Evolutionary conservation across 768 basidiomycete genomes (phyloP).

Genomic region (Tephrocybe sp.): DNA sequence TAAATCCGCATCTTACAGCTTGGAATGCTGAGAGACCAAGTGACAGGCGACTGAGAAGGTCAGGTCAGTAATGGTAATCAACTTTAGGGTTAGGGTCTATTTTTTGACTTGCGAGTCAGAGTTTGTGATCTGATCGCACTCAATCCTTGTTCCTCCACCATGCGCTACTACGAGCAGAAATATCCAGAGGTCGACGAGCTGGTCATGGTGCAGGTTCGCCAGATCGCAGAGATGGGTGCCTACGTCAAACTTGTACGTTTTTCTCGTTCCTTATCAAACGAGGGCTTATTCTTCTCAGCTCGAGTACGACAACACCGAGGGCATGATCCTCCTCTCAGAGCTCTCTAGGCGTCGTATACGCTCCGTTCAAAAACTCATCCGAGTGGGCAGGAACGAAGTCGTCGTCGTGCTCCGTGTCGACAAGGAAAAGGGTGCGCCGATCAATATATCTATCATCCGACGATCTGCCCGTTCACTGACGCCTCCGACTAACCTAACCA

Average conservation of each 20-base stretch:
- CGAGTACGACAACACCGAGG: conserved; percentile 98
- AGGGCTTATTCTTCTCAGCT: conserved; percentile 51
- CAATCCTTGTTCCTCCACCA: conserved; percentile 24
- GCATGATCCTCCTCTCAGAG: conserved; percentile 99
- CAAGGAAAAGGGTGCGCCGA: conserved; percentile 89
- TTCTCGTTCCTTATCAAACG: not conserved
- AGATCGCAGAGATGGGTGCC: conserved; percentile 99
- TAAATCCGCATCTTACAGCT: no score
- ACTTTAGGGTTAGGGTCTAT: conserved; percentile 17
- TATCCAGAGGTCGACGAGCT: conserved; percentile 98
- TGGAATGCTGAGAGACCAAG: no score
- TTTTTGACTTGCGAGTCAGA: conserved; percentile 11
- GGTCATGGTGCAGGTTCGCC: conserved; percentile 99
- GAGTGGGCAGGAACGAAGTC: conserved; percentile 97
- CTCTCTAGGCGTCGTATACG: conserved; percentile 94
- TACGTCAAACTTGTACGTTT: conserved; percentile 91
- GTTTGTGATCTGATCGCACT: conserved; percentile 1
- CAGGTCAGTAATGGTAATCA: not conserved
- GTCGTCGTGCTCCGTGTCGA: conserved; percentile 98
- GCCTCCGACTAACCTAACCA: no score
- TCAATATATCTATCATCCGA: not conserved
- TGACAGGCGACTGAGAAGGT: no score
- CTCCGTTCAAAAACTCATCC: conserved; percentile 96
- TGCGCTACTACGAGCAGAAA: conserved; percentile 93
- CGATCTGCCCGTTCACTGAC: not conserved